These are phyloP conservation scores for Solanum raphanifolium DNA, from an alignment of 257 asterid species.

Conservation along the genomic window DNA sequence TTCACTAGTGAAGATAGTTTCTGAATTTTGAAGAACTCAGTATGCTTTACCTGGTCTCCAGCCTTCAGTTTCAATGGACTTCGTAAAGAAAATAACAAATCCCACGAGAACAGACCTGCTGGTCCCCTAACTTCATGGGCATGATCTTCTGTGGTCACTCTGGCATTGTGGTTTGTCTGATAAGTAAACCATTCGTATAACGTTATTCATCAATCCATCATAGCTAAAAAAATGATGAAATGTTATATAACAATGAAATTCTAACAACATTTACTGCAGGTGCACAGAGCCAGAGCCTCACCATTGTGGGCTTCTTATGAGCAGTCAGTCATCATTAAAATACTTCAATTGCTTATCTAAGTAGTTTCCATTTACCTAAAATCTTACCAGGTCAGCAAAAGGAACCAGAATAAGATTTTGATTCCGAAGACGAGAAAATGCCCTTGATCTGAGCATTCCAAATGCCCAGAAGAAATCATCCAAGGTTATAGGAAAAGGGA, in stretches of 20 bases:
- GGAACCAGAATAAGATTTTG: slow-evolving; percentile 85
- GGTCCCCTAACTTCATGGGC: slow-evolving; percentile 85
- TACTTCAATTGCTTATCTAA: not conserved
- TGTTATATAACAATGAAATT: not conserved
- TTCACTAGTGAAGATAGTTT: not conserved
- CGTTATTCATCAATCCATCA: not conserved
- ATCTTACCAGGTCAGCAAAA: slow-evolving; percentile 80
- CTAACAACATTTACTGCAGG: not conserved
- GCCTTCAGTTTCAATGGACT: slow-evolving; percentile 78
- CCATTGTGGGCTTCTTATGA: not conserved
- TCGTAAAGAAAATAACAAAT: slow-evolving; percentile 59
- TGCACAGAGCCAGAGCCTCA: not conserved
- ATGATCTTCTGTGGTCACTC: slow-evolving; percentile 82
- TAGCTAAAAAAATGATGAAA: not conserved
- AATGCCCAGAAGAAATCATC: slow-evolving; percentile 97
- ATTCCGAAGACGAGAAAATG: slow-evolving; percentile 78
- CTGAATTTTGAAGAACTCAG: not conserved
- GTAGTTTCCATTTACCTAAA: not conserved
- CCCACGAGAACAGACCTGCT: slow-evolving; percentile 97
- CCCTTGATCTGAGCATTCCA: slow-evolving; percentile 92
- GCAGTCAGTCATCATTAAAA: not conserved
- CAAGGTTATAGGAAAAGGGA: slow-evolving; percentile 57
- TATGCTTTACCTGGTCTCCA: slow-evolving; percentile 69
- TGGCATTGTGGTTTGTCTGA: slow-evolving; percentile 65
- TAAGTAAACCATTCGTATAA: not conserved